Percentiles rank a stretch among this genome's conserved stretches.
phyloP scores from a whole-genome alignment of 2,329 filamentous ascomycete species.

The Fonsecaea pedrosoi region DNA sequence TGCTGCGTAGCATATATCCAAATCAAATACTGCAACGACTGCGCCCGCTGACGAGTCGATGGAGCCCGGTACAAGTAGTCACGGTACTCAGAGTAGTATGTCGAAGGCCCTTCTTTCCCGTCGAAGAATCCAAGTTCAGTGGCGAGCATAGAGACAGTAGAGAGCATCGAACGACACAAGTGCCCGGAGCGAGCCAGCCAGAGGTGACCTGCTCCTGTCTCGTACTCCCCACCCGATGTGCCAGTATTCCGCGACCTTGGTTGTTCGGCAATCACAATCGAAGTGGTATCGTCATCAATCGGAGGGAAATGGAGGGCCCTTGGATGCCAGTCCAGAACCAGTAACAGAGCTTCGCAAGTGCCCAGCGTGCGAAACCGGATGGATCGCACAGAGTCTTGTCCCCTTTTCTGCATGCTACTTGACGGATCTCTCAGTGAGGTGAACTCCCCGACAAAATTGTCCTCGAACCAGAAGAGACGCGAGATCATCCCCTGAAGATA shows the following conservation, averaged over 20 bases:
- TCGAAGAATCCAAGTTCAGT: slow-evolving; percentile 12
- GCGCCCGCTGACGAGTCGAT: slow-evolving; percentile 9
- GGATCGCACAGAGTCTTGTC: slow-evolving; percentile 8
- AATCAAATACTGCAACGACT: slow-evolving; percentile 11
- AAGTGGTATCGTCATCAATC: slow-evolving; percentile 11
- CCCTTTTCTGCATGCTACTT: slow-evolving; percentile 9
- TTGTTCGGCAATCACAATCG: slow-evolving; percentile 7
- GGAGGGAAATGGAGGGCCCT: slow-evolving; percentile 10
- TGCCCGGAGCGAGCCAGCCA: slow-evolving; percentile 14
- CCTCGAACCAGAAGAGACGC: slow-evolving; percentile 12
- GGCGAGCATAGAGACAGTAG: slow-evolving; percentile 7
- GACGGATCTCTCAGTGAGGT: slow-evolving; percentile 10
- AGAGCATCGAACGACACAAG: slow-evolving; percentile 12
- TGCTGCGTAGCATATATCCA: slow-evolving; percentile 15
- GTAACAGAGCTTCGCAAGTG: slow-evolving; percentile 11
- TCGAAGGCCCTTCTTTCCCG: slow-evolving; percentile 12
- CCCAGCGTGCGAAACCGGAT: slow-evolving; percentile 13
- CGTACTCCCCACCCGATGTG: slow-evolving; percentile 4
- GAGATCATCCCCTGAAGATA: slow-evolving; percentile 12
- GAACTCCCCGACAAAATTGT: slow-evolving; percentile 13
- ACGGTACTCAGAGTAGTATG: slow-evolving; percentile 12
- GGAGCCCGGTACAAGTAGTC: slow-evolving; percentile 2
- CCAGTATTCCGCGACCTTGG: slow-evolving; percentile 1
- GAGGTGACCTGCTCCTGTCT: slow-evolving; percentile 9
- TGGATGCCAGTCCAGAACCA: slow-evolving; percentile 11